Percentiles rank a stretch among this genome's conserved stretches.
phyloP scores from a whole-genome alignment of 192 early-diverging fungal species.

The Geranomyces michiganensis region DNA sequence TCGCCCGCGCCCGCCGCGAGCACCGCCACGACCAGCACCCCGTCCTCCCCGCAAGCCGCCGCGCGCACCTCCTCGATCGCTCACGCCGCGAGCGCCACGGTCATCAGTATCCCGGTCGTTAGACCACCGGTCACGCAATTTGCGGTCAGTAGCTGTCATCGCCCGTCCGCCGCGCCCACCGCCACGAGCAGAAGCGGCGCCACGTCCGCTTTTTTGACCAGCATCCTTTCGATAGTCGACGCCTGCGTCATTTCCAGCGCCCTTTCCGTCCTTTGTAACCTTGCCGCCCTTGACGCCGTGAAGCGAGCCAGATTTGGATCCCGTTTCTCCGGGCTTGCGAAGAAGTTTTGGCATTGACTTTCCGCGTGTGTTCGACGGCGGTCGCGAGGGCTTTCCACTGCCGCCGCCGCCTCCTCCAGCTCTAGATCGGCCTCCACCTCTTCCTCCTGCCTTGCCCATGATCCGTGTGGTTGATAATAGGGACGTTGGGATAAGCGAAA shows the following conservation, averaged over 20 bases:
- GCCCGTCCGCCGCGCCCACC: neutral
- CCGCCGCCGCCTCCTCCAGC: neutral
- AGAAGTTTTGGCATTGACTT: slow-evolving; percentile 9
- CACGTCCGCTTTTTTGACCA: neutral
- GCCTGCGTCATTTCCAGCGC: neutral
- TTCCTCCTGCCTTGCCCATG: slow-evolving; percentile 13
- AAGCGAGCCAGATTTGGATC: neutral
- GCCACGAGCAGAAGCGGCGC: neutral
- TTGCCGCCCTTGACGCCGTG: neutral
- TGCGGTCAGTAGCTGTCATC: neutral
- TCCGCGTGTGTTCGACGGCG: slow-evolving; percentile 14
- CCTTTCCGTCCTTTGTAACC: slow-evolving; percentile 4
- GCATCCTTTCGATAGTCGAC: slow-evolving; percentile 2
- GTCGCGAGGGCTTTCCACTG: neutral
- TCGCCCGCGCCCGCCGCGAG: neutral
- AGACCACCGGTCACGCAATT: slow-evolving; percentile 1
- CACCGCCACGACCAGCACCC: neutral
- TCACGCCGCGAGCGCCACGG: neutral
- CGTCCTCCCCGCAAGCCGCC: neutral
- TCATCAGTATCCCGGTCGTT: neutral
- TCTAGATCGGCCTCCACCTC: slow-evolving; percentile 8
- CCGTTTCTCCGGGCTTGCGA: neutral
- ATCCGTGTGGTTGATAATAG: too few relatives aligned
- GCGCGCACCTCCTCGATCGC: slow-evolving; percentile 8
- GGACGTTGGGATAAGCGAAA: too few relatives aligned